These are phyloP conservation scores for Alopecurus myosuroides DNA, from an alignment of 176 grass and related monocot species.

Conservation along the genomic window DNA sequence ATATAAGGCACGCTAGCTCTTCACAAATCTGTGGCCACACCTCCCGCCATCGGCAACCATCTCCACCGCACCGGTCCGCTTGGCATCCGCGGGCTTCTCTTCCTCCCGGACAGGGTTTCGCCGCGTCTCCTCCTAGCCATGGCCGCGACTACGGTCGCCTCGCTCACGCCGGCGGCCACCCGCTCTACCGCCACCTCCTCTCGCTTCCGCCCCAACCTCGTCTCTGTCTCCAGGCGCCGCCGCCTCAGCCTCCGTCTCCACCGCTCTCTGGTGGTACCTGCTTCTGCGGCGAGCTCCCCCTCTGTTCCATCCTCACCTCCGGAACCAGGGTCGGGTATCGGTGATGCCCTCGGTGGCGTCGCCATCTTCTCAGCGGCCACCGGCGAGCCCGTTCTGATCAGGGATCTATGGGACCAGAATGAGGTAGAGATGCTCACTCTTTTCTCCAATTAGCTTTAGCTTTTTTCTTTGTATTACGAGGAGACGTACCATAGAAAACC, in stretches of 20 bases:
- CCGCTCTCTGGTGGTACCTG: background rate
- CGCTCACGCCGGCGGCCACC: background rate
- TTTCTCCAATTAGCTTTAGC: background rate
- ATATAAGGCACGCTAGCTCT: background rate
- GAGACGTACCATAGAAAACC: background rate
- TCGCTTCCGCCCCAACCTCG: background rate
- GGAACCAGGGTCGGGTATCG: background rate
- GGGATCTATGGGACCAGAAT: constrained; percentile 64
- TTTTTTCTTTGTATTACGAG: background rate
- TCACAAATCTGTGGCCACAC: background rate
- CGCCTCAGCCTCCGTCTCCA: background rate
- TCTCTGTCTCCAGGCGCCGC: background rate
- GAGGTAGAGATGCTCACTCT: constrained; percentile 26
- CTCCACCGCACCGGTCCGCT: constrained; percentile 10
- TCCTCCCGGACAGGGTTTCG: constrained; percentile 5
- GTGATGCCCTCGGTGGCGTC: constrained; percentile 40
- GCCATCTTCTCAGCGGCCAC: constrained; percentile 60
- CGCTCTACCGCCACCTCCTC: background rate
- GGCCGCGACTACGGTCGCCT: constrained; percentile 6
- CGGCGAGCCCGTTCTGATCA: constrained; percentile 60
- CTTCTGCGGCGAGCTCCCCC: constrained; percentile 12
- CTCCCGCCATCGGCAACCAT: constrained; percentile 10
- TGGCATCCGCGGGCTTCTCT: background rate
- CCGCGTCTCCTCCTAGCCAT: constrained; percentile 30
- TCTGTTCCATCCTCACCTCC: constrained; percentile 3